A percentile compares a stretch with the other conserved stretches of the same genome.
Conservation (phyloP, 192 early-diverging fungal species). For the Podila verticillata region DNA sequence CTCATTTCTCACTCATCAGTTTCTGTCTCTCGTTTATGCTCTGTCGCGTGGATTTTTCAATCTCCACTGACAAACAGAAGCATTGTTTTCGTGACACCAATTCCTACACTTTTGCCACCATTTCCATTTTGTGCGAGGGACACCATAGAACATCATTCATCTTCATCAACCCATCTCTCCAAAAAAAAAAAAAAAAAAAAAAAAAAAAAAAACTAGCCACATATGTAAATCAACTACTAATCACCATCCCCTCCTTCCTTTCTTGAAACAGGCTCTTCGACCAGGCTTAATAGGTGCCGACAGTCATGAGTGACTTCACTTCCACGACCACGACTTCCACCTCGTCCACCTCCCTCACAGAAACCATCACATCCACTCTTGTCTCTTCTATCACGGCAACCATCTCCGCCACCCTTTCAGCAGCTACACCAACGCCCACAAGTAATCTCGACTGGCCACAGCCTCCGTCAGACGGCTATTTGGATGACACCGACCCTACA, state of each 20-base stretch:
- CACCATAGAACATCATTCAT: too few species aligned
- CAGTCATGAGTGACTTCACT: conserved; percentile 26
- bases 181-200: too few species aligned
- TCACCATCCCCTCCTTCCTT: background rate
- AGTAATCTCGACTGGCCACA: background rate
- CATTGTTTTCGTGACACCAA: too few species aligned
- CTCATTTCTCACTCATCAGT: background rate
- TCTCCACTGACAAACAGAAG: background rate
- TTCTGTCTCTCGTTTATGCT: background rate
- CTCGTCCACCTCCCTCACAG: background rate
- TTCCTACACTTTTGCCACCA: too few species aligned
- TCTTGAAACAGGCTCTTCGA: background rate
- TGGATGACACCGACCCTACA: background rate
- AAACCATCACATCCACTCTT: conserved; percentile 1
- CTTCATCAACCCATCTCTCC: too few species aligned
- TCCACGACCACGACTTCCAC: conserved; percentile 5
- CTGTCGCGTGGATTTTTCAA: background rate
- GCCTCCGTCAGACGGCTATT: background rate
- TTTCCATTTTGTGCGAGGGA: too few species aligned
- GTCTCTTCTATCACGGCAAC: conserved; percentile 21
- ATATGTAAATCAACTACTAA: background rate
- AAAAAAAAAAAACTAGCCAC: background rate
- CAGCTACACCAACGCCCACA: conserved; percentile 3
- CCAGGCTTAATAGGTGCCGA: background rate
- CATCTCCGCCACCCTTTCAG: background rate